Evolutionary conservation across 345 rosid species (phyloP), one percentile per base, ranked within the genome.

Genomic region (Populus davidiana): DNA sequence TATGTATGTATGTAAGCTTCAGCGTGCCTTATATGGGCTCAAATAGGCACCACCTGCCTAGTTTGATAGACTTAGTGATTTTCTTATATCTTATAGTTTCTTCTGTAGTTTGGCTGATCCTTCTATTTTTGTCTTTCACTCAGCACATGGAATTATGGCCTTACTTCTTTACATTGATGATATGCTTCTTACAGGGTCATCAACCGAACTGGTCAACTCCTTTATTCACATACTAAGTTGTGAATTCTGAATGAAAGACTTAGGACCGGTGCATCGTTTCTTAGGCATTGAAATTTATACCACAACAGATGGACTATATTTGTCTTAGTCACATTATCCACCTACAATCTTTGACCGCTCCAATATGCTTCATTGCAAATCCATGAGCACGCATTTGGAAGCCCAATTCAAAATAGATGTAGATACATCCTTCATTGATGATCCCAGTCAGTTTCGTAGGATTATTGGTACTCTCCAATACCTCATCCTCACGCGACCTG

Each of bases 111-210:
- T 39, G 2, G 10, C 2, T 39, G 43, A 39, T 8, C 43, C 43
- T 39, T 39, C 11, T 2, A 2, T 8, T 9, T 39, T 39, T 39
- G 2, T 39, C 9, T 6, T 39, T 0, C 43, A 39, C 9, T 8
- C 11, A 0, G 2, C 10, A 0, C 8, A 39, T 0, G 0, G 2
- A 8, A 39, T 9, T 0, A 0, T 39, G 0, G 9, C 9, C 0
- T 39, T 39, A 39, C 10, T 8, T 8, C 2, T 39, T 1, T 39
- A 39, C 3, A 0, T 39, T 39, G 43, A 39, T 39, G 11, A 39
- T 39, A 39, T 39, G 43, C 11, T 39, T 6, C 43, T 39, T 2
- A 39, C 43, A 8, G 2, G 43, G 0, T 39, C 43, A 1, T 39
- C 0, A 0, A 0, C 2, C 2, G 2, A 31, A 1, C 3, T 31